phyloP scores from a whole-genome alignment of 169 alveolate species.

The Cryptosporidium meleagridis region DNA sequence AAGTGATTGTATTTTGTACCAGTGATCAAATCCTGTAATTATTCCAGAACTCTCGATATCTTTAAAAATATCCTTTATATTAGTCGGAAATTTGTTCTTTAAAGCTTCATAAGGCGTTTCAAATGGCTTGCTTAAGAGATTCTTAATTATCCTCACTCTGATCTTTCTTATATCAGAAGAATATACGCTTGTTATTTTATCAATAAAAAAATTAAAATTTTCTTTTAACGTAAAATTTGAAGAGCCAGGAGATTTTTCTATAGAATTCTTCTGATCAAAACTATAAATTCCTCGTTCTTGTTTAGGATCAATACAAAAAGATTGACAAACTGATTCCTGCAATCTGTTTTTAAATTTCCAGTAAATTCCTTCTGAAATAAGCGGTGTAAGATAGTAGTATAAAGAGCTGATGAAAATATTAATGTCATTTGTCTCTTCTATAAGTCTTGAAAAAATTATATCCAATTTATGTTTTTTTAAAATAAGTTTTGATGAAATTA shows the following conservation, averaged over 20 bases:
- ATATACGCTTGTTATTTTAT: conserved; percentile 5
- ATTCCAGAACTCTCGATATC: conserved; percentile 24
- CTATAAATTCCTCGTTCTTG: neutral
- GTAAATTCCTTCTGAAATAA: conserved; percentile 45
- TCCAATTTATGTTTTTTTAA: conserved; percentile 28
- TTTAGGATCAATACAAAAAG: conserved; percentile 8
- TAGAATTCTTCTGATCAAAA: neutral
- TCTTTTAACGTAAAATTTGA: neutral
- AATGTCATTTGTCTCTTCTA: conserved; percentile 48
- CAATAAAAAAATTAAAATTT: conserved; percentile 41
- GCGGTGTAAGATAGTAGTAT: conserved; percentile 57
- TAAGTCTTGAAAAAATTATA: neutral
- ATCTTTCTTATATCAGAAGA: conserved; percentile 15
- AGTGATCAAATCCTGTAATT: conserved; percentile 23
- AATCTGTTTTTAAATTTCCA: conserved; percentile 4
- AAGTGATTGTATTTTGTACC: neutral
- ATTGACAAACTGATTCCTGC: conserved; percentile 32
- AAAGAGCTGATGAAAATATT: neutral
- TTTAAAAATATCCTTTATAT: conserved; percentile 19
- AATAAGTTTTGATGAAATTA: conserved; percentile 22
- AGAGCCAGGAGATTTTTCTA: neutral
- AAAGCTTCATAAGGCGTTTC: conserved; percentile 62
- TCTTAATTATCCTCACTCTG: conserved; percentile 29
- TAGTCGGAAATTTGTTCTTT: conserved; percentile 13
- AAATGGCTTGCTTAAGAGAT: conserved; percentile 38